Evolutionary conservation across 768 basidiomycete genomes (phyloP), one percentile per base, ranked within the genome.

Genomic region (Lactifluus echinatus): DNA sequence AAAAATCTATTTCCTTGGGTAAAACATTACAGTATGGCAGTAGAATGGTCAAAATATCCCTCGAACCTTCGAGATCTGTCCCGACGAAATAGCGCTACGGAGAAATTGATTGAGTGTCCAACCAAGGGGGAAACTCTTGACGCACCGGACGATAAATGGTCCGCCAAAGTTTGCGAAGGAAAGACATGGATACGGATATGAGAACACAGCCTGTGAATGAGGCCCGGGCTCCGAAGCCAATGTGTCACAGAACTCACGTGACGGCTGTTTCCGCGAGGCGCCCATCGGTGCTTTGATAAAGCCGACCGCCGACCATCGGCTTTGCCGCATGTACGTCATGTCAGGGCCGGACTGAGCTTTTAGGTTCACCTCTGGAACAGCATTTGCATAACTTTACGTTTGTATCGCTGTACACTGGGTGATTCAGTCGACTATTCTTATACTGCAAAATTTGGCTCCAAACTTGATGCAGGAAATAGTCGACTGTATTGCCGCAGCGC

Each of bases 1-100:
- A 15, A 63, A 17, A 62, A 63, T 33, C 49, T 33, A 49, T 63
- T 63, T 28, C 56, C 56, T 63, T 54, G n/a, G 24, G 33, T 11
- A 7, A 53, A 28, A 24, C 17, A 24, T 48, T 29, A 51, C 8
- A 23, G 17, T n/a, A 21, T 24, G 24, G n/a, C 36, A 21, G 8
- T 10, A 21, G 40, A 7, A 14, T 8, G 31, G 40, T 10, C 39
- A 28, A 29, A 42, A 29, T 17, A 36, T 17, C 19, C 15, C 10
- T 1, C 46, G 33, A 34, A 56, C 63, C 63, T 58, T 63, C 56
- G 12, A 63, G 52, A 33, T 63, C 63, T 5, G 24, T 52, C 14
- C 63, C 63, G 5, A 62, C 36, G n/a, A 57, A 49, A 33, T 54
- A 21, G 1, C 55, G 56, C 62, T 58, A 7, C 45, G 17, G 29